Evolutionary conservation across 345 rosid genomes (phyloP).

Genomic region (Eucalyptus erythrocorys): DNA sequence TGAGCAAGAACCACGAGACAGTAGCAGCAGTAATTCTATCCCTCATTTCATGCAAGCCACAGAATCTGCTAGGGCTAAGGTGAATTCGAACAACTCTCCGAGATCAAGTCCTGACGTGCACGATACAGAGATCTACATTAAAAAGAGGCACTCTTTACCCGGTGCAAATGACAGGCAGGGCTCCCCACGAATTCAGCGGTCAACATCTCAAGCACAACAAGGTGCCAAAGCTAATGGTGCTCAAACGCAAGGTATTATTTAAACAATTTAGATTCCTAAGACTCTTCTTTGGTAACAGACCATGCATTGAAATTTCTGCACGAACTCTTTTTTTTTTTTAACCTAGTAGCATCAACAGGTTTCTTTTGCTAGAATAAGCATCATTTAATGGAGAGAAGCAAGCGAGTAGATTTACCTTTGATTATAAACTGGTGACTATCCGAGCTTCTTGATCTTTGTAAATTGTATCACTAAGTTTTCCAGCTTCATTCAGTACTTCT

Average conservation of each 20-base stretch:
- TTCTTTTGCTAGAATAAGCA: neutral
- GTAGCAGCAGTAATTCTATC: constrained; percentile 53
- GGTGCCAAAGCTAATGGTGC: constrained; percentile 46
- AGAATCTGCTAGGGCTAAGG: constrained; percentile 85
- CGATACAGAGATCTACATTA: constrained; percentile 52
- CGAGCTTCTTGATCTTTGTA: neutral
- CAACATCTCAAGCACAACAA: constrained; percentile 53
- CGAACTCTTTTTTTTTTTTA: neutral
- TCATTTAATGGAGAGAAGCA: neutral
- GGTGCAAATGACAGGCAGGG: constrained; percentile 79
- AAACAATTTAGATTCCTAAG: neutral
- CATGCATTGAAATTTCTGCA: neutral
- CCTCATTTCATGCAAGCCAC: constrained; percentile 99
- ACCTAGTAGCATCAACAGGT: neutral
- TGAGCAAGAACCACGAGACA: constrained; percentile 69
- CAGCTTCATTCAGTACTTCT: neutral
- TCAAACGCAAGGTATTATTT: constrained; percentile 24
- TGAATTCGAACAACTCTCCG: constrained; percentile 71
- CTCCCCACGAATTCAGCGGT: constrained; percentile 68
- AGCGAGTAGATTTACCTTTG: neutral
- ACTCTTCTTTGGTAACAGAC: neutral
- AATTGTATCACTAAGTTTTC: neutral
- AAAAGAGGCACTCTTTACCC: constrained; percentile 92
- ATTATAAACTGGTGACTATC: neutral
- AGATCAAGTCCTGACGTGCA: constrained; percentile 90